Evolutionary conservation across 1,284 basidiomycete species (phyloP), one percentile per base, ranked within the genome.

Genomic region (Moesziomyces sp.): DNA sequence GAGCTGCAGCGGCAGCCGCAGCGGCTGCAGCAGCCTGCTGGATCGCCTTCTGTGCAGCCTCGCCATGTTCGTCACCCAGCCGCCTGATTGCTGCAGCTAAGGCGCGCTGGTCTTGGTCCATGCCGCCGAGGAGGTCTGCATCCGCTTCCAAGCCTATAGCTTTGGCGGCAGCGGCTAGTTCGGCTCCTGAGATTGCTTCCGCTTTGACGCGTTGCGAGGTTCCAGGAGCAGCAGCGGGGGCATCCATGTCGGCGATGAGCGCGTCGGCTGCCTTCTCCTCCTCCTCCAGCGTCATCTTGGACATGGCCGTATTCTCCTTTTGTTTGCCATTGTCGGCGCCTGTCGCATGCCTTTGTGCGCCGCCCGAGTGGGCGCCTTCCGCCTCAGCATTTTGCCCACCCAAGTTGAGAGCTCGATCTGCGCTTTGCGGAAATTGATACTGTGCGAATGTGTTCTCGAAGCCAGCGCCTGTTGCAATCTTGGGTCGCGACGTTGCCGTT

Each of bases 111-210:
- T 75, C 60, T 33, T 71, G 63, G 35, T 70, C 69, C 50, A 62
- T 69, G 6, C 70, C 70, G 16, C 57, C 58, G 1, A 79, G 70
- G 23, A 77, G 51, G 42, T 78, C 66, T 13, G 58, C 65, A 19
- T 78, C 58, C 3, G 65, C 64, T 28, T 78, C 74, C 42, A 79
- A 49, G 0, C 76, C 77, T 33, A 77, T 76, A 13, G 76, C 77
- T 43, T 68, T 72, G 21, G 76, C 74, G 3, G 75, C 68, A 6
- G 74, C 74, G 11, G 68, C 73, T 13, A 79, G 53, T 45, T 78
- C 77, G 3, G 66, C 58, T 24, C 55, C 65, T 16, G 53, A 48
- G 38, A 76, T 54, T 0, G 59, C 52, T 24, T 69, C 56, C 16
- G 55, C 21, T 33, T 63, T 55, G 30, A 19, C 13, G 5, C 16